Conservation (phyloP, 805 yeast species). For the Kurtzmaniella fragi region DNA sequence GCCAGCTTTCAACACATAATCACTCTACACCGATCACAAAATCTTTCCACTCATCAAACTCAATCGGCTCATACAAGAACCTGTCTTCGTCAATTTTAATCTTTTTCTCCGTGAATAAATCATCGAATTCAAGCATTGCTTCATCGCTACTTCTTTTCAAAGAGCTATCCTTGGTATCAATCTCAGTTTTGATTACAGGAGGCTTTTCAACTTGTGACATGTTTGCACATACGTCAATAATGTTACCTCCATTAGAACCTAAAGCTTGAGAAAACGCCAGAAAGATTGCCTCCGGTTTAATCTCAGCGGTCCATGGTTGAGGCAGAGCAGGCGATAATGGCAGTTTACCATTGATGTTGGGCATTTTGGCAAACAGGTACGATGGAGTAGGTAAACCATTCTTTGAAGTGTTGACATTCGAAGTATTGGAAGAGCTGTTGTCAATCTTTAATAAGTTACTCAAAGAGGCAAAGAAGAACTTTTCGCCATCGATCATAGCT, state of each 20-base stretch:
- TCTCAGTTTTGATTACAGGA: not conserved
- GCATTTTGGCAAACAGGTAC: conserved; percentile 4
- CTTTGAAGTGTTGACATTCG: conserved; percentile 7
- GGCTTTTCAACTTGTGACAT: conserved; percentile 7
- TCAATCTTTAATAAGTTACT: conserved; percentile 46
- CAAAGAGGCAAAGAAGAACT: conserved; percentile 46
- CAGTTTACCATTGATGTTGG: not conserved
- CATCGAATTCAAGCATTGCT: conserved; percentile 28
- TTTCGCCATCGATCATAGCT: conserved; percentile 40
- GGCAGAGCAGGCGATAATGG: conserved; percentile 34
- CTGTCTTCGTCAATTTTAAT: conserved; percentile 2
- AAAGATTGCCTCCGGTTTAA: conserved; percentile 40
- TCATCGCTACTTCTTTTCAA: conserved; percentile 17
- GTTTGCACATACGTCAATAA: conserved; percentile 18
- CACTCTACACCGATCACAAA: conserved; percentile 12
- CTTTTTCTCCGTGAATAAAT: conserved; percentile 32
- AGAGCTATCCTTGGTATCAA: not conserved
- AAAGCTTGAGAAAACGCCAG: conserved; percentile 42
- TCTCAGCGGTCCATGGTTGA: conserved; percentile 36
- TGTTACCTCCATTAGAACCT: conserved; percentile 28
- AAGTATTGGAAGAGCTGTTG: conserved; percentile 20
- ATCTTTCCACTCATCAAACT: conserved; percentile 31
- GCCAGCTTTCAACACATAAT: too few species aligned
- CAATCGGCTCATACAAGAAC: conserved; percentile 23
- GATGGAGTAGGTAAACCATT: conserved; percentile 11